Conservation (phyloP, 2,329 filamentous ascomycete genomes). For the Capronia coronata region DNA sequence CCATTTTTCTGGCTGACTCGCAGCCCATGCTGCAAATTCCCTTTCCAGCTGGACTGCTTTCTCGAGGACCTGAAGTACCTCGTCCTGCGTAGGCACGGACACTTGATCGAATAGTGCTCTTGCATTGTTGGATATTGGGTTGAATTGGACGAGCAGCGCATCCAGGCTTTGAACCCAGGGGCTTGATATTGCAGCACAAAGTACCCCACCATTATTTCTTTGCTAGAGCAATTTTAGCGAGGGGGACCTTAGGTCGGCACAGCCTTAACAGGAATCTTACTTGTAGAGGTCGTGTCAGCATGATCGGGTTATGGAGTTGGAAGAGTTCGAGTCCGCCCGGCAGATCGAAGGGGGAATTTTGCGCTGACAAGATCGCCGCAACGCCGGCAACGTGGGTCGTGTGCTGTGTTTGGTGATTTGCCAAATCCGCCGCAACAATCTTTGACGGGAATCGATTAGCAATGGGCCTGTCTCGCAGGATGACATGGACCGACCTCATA, state of each 20-base stretch:
- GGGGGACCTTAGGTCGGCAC: not conserved
- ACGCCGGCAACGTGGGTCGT: not conserved
- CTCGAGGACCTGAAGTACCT: not conserved
- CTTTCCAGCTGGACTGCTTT: not conserved
- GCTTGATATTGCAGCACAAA: not conserved
- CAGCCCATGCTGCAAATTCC: conserved; percentile 1
- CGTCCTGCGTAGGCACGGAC: not conserved
- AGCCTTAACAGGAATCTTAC: not conserved
- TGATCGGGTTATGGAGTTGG: not conserved
- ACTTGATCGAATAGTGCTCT: not conserved
- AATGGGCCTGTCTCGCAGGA: not conserved
- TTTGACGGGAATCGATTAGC: too few species aligned
- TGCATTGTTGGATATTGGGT: not conserved
- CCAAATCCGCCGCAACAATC: not conserved
- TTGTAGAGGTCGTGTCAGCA: not conserved
- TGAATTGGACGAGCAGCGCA: conserved; percentile 1
- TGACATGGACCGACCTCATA: conserved; percentile 13
- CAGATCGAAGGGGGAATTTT: conserved; percentile 1
- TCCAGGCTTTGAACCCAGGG: conserved; percentile 4
- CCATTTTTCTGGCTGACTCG: conserved; percentile 5
- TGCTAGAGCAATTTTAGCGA: not conserved
- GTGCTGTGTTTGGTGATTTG: not conserved
- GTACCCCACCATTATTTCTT: not conserved
- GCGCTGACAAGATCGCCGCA: not conserved
- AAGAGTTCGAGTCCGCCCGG: not conserved